A percentile compares a stretch with the other conserved stretches of the same genome.
phyloP scores from a whole-genome alignment of 139 green algal species.

The Cymbomonas tetramitiformis region DNA sequence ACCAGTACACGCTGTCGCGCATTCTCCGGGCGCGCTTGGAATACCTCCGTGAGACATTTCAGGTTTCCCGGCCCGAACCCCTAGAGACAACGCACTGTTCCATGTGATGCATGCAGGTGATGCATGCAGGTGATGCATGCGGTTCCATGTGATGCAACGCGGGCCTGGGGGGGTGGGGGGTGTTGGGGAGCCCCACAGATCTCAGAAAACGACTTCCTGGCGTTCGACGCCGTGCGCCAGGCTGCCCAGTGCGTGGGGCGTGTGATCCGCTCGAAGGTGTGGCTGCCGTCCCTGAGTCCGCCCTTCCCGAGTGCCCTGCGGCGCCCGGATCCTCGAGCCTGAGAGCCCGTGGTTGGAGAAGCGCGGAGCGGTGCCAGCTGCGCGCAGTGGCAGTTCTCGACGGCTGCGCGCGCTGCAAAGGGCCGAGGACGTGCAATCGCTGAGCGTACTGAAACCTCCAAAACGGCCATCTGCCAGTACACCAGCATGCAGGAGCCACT shows the following conservation, averaged over 20 bases:
- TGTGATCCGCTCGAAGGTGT: conserved; percentile 96
- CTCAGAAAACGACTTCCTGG: conserved; percentile 79
- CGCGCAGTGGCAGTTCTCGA: neutral
- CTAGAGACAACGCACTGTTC: too few species aligned
- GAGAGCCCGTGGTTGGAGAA: too few species aligned
- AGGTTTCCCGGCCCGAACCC: too few species aligned
- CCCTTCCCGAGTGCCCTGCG: too few species aligned
- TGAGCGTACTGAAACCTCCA: too few species aligned
- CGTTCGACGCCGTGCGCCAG: conserved; percentile 91
- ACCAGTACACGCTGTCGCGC: conserved; percentile 53
- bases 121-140: neutral
- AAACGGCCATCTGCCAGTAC: too few species aligned
- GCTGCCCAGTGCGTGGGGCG: conserved; percentile 91
- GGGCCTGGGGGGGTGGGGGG: conserved; percentile 49
- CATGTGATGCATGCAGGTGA: too few species aligned
- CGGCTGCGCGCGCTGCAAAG: neutral
- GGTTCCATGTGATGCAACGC: neutral
- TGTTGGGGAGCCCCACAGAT: too few species aligned
- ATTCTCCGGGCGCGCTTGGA: conserved; percentile 71
- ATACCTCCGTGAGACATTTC: conserved; percentile 65
- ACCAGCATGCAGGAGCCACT: too few species aligned
- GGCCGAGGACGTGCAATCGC: too few species aligned
- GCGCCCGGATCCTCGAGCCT: too few species aligned
- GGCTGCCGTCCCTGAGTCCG: conserved; percentile 47
- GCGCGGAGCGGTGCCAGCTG: too few species aligned